Evolutionary conservation across 805 yeast species (phyloP).

Genomic region (Candida xyloterini): DNA sequence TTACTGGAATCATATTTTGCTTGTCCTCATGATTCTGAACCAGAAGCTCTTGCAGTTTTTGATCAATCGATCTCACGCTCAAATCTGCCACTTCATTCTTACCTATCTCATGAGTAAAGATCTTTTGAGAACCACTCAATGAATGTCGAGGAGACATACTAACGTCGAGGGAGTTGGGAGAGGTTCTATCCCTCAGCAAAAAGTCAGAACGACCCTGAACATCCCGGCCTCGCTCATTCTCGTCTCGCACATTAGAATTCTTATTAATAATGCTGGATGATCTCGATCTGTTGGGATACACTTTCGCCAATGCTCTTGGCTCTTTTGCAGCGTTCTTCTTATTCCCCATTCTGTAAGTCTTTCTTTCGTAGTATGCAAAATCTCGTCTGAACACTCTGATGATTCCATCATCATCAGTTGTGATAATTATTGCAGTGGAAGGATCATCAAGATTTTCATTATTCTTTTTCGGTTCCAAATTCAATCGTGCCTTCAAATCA

Average conservation of each 20-base stretch:
- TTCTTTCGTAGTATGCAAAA: slow-evolving; percentile 50
- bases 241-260: slow-evolving; percentile 8
- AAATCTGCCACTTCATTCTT: slow-evolving; percentile 5
- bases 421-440: slow-evolving; percentile 53
- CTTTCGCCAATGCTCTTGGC: slow-evolving; percentile 15
- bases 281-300: slow-evolving; percentile 16
- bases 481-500: slow-evolving; percentile 42
- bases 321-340: slow-evolving; percentile 15
- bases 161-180: background rate
- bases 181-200: background rate
- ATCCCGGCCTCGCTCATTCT: slow-evolving; percentile 12
- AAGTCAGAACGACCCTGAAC: slow-evolving; percentile 3
- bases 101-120: background rate
- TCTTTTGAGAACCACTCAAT: background rate
- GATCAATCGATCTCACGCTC: slow-evolving; percentile 14
- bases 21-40: background rate
- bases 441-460: slow-evolving; percentile 34
- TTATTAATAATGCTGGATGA: slow-evolving; percentile 13
- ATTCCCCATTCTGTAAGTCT: slow-evolving; percentile 13
- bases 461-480: slow-evolving; percentile 8
- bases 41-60: slow-evolving; percentile 10
- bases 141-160: background rate
- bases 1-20: background rate
- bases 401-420: slow-evolving; percentile 71
- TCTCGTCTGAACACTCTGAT: slow-evolving; percentile 82